Base-by-base conservation (phyloP, 768 basidiomycete genomes). In the Rhizopogon vesiculosus region DNA sequence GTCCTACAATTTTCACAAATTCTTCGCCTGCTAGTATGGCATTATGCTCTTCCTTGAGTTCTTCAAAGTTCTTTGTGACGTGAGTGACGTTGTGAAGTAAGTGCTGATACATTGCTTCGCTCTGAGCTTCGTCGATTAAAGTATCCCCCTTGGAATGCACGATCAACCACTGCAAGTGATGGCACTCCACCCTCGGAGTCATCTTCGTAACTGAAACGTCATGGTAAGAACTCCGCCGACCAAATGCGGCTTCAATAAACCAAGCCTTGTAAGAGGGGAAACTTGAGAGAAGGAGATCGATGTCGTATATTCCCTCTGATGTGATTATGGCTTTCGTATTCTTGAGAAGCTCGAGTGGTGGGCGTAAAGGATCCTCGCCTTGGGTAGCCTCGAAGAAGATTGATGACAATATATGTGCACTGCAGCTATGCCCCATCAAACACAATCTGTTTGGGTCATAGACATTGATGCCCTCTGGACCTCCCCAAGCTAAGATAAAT, bases 241-340 rank as follows among this genome's bases (percentile, higher is more conserved):
- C 87, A 61, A 93, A 93, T 0, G 84, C 73, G 19, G 74, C 64
- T 40, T 78, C 77, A 56, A 93, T 77, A 68, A 93, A 93, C 86
- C 84, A 85, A 7, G 72, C 63, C 50, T 73, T 77, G 68, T 92
- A 93, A n/a, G 44, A 28, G 2, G 90, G 89, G 71, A 90, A 91
- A 55, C 74, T 77, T 12, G 66, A 60, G 25, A 91, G 74, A 42
- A 93, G 77, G 4, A 75, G 61, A 67, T 88, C 86, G 57, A 91
- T 69, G 67, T 92, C 84, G 69, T 85, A 91, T 59, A 92, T 85
- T 33, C 91, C 91, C 68, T 89, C 90, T 1, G 91, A 85, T 61
- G 86, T 59, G 50, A 84, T 69, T 45, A 91, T 72, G 15, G 76
- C 86, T 51, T 76, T 76, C 80, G 78, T 45, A 78, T 73, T 53